Evolutionary conservation across 139 green algal genomes (phyloP), one percentile per base, ranked within the genome.

Genomic region (Tetraselmis striata): DNA sequence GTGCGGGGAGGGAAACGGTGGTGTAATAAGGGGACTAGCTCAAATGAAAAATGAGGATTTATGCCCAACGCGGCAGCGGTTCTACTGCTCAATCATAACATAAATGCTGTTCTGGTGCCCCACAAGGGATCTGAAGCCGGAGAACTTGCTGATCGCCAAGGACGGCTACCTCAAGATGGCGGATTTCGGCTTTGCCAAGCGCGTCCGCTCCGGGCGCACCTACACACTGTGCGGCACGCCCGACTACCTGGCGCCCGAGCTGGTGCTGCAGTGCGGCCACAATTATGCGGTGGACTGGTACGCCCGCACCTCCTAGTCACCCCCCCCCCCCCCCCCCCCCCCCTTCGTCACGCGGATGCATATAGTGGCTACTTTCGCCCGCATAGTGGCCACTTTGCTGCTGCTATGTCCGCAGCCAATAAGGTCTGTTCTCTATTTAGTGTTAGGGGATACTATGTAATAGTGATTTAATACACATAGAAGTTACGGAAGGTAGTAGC

Each of bases 141-240:
- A 95, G 78, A 94, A 94, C 81, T 76, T 95, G 81, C 85, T 95
- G 77, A 81, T 92, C 28, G 88, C 86, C 80, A 83, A 78, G 27
- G 79, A 83, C 2, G 91, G 91, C 30, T 96, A 94, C 85, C 28
- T 94, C 1, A 91, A 94, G 59, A 83, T 98, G 29, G 91, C 95
- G 23, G 95, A 98, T 88, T 97, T 98, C 91, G 94, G 94, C 11
- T 98, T 97, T 80, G 95, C 79, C 28, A 67, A 67, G 45, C 5
- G 18, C 5, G 45, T 67, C 11, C 83, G 83, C 0, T 92, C 90
- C 59, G 78, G 82, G 58, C 95, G 94, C 89, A 96, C 93, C 0
- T 96, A 93, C 90, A 99, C 95, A 25, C 91, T 98, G 85, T 98
- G 95, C 83, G 96, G 96, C 67, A 98, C 95, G 0, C 95, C 95